These are phyloP conservation scores for Jaapia argillacea DNA, from an alignment of 768 basidiomycete genomes.

Conservation along the genomic window DNA sequence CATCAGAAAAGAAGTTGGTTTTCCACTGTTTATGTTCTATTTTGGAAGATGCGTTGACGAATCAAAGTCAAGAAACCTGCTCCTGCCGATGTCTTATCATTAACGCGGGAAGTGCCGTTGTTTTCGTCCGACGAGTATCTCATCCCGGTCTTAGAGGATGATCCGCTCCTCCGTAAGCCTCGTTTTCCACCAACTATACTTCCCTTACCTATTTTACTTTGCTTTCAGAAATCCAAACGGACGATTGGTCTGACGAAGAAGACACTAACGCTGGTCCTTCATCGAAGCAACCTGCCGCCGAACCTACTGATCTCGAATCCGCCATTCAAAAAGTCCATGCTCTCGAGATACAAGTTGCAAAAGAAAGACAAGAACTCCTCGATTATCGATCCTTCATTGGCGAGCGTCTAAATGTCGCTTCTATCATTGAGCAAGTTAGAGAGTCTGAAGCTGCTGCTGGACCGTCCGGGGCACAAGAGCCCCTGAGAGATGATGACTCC, in stretches of 20 bases:
- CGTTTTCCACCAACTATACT: background rate
- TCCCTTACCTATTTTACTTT: background rate
- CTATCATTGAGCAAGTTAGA: slow-evolving; percentile 31
- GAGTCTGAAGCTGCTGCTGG: slow-evolving; percentile 20
- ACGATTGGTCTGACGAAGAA: slow-evolving; percentile 74
- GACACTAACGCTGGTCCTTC: too few relatives aligned
- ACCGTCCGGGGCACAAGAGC: slow-evolving; percentile 13
- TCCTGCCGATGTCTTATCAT: slow-evolving; percentile 28
- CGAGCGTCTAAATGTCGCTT: slow-evolving; percentile 37
- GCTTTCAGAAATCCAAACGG: slow-evolving; percentile 52
- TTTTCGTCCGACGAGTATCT: slow-evolving; percentile 74
- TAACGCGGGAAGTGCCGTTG: slow-evolving; percentile 52
- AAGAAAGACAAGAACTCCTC: slow-evolving; percentile 46
- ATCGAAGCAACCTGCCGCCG: too few relatives aligned
- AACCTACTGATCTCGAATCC: slow-evolving; percentile 19
- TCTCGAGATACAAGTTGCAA: slow-evolving; percentile 53
- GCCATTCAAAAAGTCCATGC: slow-evolving; percentile 38
- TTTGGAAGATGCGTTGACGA: slow-evolving; percentile 3
- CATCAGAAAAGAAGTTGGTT: slow-evolving; percentile 63
- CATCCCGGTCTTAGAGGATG: slow-evolving; percentile 73
- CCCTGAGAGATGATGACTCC: slow-evolving; percentile 75
- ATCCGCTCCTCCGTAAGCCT: slow-evolving; percentile 78
- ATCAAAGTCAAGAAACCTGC: slow-evolving; percentile 37
- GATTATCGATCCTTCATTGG: slow-evolving; percentile 54
- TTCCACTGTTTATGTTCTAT: background rate